Conservation (phyloP, 345 rosid species). For the Boechera divaricarpa region DNA sequence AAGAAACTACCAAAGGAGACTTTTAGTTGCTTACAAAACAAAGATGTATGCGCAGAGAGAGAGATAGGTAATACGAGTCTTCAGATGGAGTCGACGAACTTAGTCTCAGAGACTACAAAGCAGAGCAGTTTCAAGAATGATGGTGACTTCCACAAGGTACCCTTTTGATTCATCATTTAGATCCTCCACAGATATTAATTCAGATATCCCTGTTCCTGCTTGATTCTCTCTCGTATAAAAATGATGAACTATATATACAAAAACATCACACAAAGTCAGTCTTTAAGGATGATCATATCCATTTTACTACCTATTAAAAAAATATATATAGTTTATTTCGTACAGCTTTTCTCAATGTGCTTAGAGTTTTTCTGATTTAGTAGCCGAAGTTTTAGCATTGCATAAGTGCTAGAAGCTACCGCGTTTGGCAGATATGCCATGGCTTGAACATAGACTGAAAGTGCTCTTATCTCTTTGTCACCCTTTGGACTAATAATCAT, state of each 20-base stretch:
- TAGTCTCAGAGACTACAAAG: background rate
- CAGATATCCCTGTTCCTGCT: background rate
- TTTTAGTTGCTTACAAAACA: conserved; percentile 1
- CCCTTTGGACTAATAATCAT: conserved; percentile 6
- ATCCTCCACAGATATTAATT: conserved; percentile 6
- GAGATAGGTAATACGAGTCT: background rate
- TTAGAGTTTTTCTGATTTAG: conserved; percentile 15
- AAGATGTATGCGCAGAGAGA: background rate
- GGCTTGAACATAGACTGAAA: conserved; percentile 16
- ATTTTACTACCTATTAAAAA: background rate
- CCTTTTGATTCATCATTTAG: conserved; percentile 34
- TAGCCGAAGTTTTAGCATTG: background rate
- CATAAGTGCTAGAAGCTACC: conserved; percentile 6
- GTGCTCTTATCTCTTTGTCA: background rate
- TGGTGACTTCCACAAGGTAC: conserved; percentile 3
- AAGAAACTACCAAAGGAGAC: background rate
- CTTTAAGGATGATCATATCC: background rate
- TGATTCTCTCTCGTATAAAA: background rate
- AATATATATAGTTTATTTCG: background rate
- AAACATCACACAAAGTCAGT: background rate
- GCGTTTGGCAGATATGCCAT: background rate
- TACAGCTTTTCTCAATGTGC: background rate
- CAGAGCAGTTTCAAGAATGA: conserved; percentile 1
- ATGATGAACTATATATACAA: background rate
- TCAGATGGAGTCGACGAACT: conserved; percentile 6